Base-by-base conservation (phyloP, 2,329 filamentous ascomycete genomes). In the Hypoxylon sp. region DNA sequence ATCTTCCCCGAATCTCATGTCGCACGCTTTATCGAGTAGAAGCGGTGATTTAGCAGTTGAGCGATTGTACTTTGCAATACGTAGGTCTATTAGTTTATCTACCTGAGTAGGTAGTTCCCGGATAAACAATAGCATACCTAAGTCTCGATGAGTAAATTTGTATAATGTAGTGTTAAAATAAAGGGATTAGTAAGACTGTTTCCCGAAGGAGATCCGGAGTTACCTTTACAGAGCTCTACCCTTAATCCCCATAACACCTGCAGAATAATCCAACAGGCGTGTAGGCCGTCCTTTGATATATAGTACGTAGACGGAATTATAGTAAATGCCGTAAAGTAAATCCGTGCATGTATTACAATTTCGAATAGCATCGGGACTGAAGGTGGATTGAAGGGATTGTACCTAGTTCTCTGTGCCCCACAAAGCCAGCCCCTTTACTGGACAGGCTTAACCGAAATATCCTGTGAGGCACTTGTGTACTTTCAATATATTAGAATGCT, bases 191-290 rank as follows among this genome's bases (percentile, higher is more conserved):
- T 38, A n/a, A n/a, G 13, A 38, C 34, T 17, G 19, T 41, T 49
- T 34, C 55, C 55, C 9, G 28, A 58, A 58, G 55, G 55, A 48
- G 55, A 38, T 49, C 19, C 55, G 55, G 57, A 51, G 57, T 45
- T 51, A n/a, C 25, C 9, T 13, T 9, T 30, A 11, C 21, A 46
- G 7, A 46, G 5, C 19, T 19, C 43, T 9, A 11, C 34, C 34
- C 14, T 9, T 6, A 5, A 9, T 21, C 43, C 11, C 43, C 43
- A 46, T 19, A 25, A n/a, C 9, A 1, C 5, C 43, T 13, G 13
- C 1, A 19, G 19, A 41, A 17, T 41, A 41, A 41, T 41, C 36
- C 17, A n/a, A 41, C 36, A 2, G 4, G 38, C 3, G 5, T 30
- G 28, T 30, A 30, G 28, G n/a, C n/a, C 3, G n/a, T 11, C 17